These are phyloP conservation scores for Paxillus rubicundulus DNA, from an alignment of 768 basidiomycete genomes.

Conservation along the genomic window DNA sequence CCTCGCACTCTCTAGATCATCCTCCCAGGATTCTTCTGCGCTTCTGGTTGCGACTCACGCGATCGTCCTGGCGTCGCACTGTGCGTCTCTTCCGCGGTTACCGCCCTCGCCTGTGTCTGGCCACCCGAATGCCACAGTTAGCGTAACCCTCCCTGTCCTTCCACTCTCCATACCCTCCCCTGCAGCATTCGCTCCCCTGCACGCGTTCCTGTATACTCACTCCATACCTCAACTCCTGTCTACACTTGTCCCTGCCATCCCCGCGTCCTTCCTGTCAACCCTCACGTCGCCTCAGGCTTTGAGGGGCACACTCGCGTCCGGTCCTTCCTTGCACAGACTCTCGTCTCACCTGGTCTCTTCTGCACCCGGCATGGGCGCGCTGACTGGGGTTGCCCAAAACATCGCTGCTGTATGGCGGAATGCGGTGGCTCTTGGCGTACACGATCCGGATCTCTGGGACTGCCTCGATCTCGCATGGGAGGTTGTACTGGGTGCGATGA, in stretches of 20 bases:
- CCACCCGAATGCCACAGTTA: constrained; percentile 30
- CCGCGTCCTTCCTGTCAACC: constrained; percentile 29
- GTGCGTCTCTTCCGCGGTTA: constrained; percentile 59
- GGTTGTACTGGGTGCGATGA: constrained; percentile 58
- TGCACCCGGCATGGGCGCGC: constrained; percentile 40
- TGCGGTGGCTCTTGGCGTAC: constrained; percentile 64
- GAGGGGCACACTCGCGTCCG: constrained; percentile 46
- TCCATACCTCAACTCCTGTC: constrained; percentile 48
- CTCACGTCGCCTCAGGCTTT: constrained; percentile 29
- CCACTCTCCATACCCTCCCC: constrained; percentile 64
- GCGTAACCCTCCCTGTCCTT: constrained; percentile 56
- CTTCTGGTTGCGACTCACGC: constrained; percentile 67
- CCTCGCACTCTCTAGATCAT: constrained; percentile 42
- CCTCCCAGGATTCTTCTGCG: constrained; percentile 30
- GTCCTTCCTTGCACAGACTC: constrained; percentile 52
- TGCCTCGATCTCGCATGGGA: constrained; percentile 68
- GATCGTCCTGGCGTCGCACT: constrained; percentile 66
- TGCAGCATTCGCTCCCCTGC: constrained; percentile 55
- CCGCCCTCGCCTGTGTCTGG: constrained; percentile 38
- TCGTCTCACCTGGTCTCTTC: constrained; percentile 51
- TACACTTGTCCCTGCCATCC: constrained; percentile 40
- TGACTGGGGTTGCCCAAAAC: constrained; percentile 46
- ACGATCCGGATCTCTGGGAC: constrained; percentile 64
- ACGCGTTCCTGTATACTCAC: constrained; percentile 67
- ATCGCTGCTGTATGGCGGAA: constrained; percentile 75